Evolutionary conservation across 768 basidiomycete genomes (phyloP), one percentile per base, ranked within the genome.

Genomic region (Leccinum boreale): DNA sequence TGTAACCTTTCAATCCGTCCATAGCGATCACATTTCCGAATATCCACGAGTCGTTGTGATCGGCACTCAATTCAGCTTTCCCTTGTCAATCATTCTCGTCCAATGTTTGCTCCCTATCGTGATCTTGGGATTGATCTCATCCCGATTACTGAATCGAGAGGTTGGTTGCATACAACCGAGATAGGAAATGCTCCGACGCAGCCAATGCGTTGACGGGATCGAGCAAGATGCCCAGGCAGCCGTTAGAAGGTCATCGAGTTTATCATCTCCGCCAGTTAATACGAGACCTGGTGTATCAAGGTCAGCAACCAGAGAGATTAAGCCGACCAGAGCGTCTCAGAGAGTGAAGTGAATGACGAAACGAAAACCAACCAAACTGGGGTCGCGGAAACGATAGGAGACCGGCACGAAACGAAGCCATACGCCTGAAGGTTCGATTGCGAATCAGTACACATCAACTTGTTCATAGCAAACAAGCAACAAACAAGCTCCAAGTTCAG

Each of bases 141-240:
- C 24, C 57, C 65, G 21, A 71, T 51, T 12, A 67, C 68, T 9
- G 60, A 65, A 28, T 67, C 56, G 19, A 71, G 62, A 29, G 68
- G 55, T 28, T 66, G 59, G 9, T 56, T 28, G 47, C 31, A 36
- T 69, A 55, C 31, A 68, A 14, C 35, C 33, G 46, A 35, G 58
- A 58, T 23, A 66, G 50, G 42, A 58, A 61, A 49, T 69, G 59
- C 21, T 58, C 57, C 1, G 58, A 59, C 0, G 67, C 59, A 36
- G 59, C 62, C 17, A 66, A 62, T 11, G 58, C 26, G 24, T 65
- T 62, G 50, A 62, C n/a, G 15, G 66, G 68, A 64, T 65, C 62
- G 2, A 57, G 62, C 14, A 70, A 59, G 24, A 68, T 23, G 29
- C 68, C 60, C 15, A 67, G 26, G 3, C 62, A 55, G 2, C 62